Evolutionary conservation across 192 early-diverging fungal species (phyloP).

Genomic region (Coemansia sp.): DNA sequence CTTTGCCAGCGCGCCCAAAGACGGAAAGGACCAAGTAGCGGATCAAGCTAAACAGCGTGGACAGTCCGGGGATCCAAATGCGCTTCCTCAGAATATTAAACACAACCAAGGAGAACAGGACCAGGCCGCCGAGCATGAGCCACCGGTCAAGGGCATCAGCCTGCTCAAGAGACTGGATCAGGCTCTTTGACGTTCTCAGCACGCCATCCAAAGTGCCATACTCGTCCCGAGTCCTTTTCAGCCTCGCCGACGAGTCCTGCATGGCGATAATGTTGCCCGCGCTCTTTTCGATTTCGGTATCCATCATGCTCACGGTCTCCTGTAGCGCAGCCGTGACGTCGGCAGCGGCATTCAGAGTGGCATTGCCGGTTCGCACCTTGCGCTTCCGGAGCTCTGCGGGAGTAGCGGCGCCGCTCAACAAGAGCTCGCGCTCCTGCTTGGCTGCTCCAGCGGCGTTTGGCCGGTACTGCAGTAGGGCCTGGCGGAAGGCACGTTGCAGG

Average conservation of each 20-base stretch:
- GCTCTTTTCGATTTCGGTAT: slow-evolving; percentile 52
- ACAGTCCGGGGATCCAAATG: slow-evolving; percentile 50
- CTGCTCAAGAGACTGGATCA: slow-evolving; percentile 40
- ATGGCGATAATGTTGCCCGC: slow-evolving; percentile 33
- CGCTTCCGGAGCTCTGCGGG: slow-evolving; percentile 45
- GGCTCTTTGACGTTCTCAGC: slow-evolving; percentile 29
- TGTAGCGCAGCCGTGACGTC: slow-evolving; percentile 49
- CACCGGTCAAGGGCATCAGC: slow-evolving; percentile 46
- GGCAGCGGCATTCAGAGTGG: slow-evolving; percentile 32
- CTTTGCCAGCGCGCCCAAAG: neutral
- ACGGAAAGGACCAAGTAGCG: slow-evolving; percentile 20
- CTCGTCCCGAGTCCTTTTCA: slow-evolving; percentile 30
- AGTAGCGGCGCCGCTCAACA: slow-evolving; percentile 42
- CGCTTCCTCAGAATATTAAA: slow-evolving; percentile 52
- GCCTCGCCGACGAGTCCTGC: slow-evolving; percentile 33
- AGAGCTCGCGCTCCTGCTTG: slow-evolving; percentile 30
- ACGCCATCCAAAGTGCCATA: slow-evolving; percentile 39
- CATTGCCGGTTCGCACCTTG: slow-evolving; percentile 34
- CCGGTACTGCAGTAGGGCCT: slow-evolving; percentile 32
- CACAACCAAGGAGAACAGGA: slow-evolving; percentile 37
- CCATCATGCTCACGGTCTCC: slow-evolving; percentile 54
- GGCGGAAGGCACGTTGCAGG: slow-evolving; percentile 31
- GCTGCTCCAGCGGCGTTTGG: slow-evolving; percentile 17
- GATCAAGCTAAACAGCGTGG: slow-evolving; percentile 19
- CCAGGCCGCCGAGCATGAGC: slow-evolving; percentile 46